Percentiles rank a stretch among this genome's conserved stretches.
Evolutionary conservation across 345 rosid species (phyloP).

Genomic region (Excoecaria agallocha): DNA sequence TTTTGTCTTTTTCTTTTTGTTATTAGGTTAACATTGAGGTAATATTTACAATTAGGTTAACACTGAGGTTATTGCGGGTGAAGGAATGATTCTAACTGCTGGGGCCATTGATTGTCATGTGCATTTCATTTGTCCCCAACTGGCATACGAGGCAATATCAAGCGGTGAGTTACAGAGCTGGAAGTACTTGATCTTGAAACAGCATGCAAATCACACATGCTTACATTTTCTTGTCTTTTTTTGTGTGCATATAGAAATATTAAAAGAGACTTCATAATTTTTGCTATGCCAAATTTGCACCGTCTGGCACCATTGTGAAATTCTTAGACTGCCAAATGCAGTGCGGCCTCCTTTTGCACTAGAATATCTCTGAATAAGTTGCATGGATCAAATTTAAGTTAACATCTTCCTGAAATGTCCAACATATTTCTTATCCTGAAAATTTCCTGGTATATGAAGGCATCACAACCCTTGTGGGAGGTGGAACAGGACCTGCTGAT

Average conservation of each 20-base stretch:
- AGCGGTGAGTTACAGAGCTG: constrained; percentile 61
- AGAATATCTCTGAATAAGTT: neutral
- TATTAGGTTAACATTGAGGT: constrained; percentile 29
- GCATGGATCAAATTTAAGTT: neutral
- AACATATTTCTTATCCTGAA: constrained; percentile 9
- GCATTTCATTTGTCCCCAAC: constrained; percentile 96
- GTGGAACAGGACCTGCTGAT: constrained; percentile 96
- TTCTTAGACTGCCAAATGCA: neutral
- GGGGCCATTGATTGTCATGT: constrained; percentile 97
- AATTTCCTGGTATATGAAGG: constrained; percentile 44
- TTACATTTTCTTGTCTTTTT: neutral
- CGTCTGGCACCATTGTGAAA: neutral
- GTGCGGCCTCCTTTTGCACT: neutral
- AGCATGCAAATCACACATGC: neutral
- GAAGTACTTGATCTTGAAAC: constrained; percentile 10
- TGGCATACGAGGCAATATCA: constrained; percentile 85
- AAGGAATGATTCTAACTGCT: constrained; percentile 88
- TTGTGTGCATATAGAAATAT: neutral
- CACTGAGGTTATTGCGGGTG: constrained; percentile 96
- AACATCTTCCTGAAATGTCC: constrained; percentile 8
- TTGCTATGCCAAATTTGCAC: too few relatives aligned
- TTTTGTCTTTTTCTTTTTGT: constrained; percentile 13
- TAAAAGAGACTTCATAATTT: neutral
- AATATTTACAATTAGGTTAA: constrained; percentile 29
- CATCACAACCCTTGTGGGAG: constrained; percentile 87